Base-by-base conservation (phyloP, 2,329 filamentous ascomycete genomes). In the Emericellopsis cladophorae region DNA sequence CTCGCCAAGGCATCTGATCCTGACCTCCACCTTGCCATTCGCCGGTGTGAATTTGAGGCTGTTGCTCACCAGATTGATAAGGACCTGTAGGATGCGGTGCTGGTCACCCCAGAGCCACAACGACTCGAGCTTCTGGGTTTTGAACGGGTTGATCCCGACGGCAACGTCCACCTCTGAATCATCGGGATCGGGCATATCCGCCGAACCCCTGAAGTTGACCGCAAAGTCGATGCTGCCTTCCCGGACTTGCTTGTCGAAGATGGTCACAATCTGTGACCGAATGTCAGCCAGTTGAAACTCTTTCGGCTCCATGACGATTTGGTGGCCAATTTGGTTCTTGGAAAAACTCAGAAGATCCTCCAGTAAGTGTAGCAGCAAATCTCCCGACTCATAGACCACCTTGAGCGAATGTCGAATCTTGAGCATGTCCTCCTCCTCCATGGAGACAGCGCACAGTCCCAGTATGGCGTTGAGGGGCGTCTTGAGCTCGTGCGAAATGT, bases 381-480 rank as follows among this genome's bases (percentile, higher is more conserved):
- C 89, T 18, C 77, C 59, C 5, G 59, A 61, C 42, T 59, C 92
- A 61, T 94, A 95, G 16, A 95, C 79, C 15, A 88, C 87, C 51
- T 86, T 84, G 5, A 95, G 67, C 1, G 84, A 92, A 49, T 88
- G 77, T 57, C 89, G 88, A 47, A 95, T 79, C 48, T 81, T 77
- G 26, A 70, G 59, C 12, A 88, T 64, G 51, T 94, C 86, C 38
- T 89, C 81, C 56, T 95, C 88, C 47, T 88, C 84, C 86, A 95
- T 92, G 59, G 86, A 92, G 1, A 95, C 83, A 0, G 87, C 84
- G 49, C 83, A 89, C 82, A 95, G 92, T 44, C 92, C 92, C 52
- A 98, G 70, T 38, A 96, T 95, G 11, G 90, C 92, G 54, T 96
- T 96, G 43, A 96, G 70, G 0, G 92, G 92, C 1, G 92, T 98